A percentile compares a stretch with the other conserved stretches of the same genome.
Conservation (phyloP, 345 rosid species). For the Hirschfeldia incana region DNA sequence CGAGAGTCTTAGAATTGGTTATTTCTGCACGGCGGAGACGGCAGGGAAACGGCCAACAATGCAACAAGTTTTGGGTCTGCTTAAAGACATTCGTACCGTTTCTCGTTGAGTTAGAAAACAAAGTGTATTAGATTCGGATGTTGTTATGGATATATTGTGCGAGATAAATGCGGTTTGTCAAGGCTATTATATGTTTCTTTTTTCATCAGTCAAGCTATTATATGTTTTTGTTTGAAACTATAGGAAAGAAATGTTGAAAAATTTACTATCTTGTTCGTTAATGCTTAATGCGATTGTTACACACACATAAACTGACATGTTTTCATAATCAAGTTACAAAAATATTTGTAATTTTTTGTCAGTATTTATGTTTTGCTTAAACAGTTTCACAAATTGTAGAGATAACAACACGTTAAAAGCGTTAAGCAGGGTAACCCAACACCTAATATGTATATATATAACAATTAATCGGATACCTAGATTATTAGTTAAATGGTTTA, state of each 20-base stretch:
- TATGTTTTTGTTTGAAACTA: neutral
- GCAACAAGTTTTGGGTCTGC: conserved; percentile 89
- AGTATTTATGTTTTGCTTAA: neutral
- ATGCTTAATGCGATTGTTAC: neutral
- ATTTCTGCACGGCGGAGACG: conserved; percentile 79
- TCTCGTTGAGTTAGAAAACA: conserved; percentile 27
- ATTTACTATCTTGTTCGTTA: neutral
- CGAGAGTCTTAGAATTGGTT: conserved; percentile 78
- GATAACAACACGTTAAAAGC: no score
- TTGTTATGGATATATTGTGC: conserved; percentile 7
- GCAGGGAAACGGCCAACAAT: conserved; percentile 81
- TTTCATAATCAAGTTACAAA: neutral
- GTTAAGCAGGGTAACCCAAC: no score
- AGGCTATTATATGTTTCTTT: neutral
- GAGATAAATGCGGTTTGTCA: conserved; percentile 18
- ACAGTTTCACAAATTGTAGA: neutral
- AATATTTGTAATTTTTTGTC: no score
- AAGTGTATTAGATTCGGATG: conserved; percentile 13
- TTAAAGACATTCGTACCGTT: conserved; percentile 66
- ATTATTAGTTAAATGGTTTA: no score
- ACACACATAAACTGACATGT: neutral
- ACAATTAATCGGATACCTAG: no score
- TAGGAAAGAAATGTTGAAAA: neutral
- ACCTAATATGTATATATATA: no score
- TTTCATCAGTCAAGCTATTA: neutral